Evolutionary conservation across 768 basidiomycete genomes (phyloP).

Genomic region (Leccinum disarticulatum): DNA sequence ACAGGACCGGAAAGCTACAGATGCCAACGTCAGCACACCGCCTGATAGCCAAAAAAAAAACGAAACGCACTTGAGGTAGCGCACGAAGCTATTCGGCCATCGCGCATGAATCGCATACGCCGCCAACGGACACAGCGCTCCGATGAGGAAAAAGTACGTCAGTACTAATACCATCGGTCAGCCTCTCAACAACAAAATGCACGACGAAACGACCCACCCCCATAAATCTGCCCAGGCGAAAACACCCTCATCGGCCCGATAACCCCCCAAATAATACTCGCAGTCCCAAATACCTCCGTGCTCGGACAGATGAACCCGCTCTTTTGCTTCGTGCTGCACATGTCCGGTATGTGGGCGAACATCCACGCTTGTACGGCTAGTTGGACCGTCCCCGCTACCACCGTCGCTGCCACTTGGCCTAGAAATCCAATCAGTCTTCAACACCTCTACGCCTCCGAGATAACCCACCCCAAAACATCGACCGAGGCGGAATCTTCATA

Average conservation of each 20-base stretch:
- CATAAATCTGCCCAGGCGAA: slow-evolving; percentile 62
- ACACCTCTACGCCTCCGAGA: not conserved
- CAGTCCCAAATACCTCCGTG: slow-evolving; percentile 76
- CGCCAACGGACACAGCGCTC: slow-evolving; percentile 59
- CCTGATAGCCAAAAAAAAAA: not conserved
- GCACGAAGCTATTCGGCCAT: slow-evolving; percentile 62
- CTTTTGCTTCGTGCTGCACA: slow-evolving; percentile 30
- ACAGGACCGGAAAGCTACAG: not conserved
- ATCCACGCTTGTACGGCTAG: slow-evolving; percentile 67
- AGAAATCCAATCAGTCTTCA: not conserved
- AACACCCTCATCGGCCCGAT: slow-evolving; percentile 75
- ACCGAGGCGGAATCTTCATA: slow-evolving; percentile 66
- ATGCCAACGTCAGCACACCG: not conserved
- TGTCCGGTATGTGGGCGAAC: slow-evolving; percentile 42
- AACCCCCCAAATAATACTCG: slow-evolving; percentile 79
- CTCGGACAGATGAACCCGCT: slow-evolving; percentile 68
- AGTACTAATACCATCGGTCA: slow-evolving; percentile 31
- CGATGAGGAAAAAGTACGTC: slow-evolving; percentile 76
- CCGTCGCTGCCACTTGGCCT: slow-evolving; percentile 60
- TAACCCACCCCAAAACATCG: slow-evolving; percentile 56
- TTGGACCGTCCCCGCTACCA: slow-evolving; percentile 68
- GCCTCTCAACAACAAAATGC: not conserved
- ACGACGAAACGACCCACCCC: slow-evolving; percentile 28
- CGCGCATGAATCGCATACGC: slow-evolving; percentile 53
- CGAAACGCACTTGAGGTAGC: slow-evolving; percentile 59